Conservation (phyloP, 1,284 basidiomycete genomes). For the Pascua guehoae region DNA sequence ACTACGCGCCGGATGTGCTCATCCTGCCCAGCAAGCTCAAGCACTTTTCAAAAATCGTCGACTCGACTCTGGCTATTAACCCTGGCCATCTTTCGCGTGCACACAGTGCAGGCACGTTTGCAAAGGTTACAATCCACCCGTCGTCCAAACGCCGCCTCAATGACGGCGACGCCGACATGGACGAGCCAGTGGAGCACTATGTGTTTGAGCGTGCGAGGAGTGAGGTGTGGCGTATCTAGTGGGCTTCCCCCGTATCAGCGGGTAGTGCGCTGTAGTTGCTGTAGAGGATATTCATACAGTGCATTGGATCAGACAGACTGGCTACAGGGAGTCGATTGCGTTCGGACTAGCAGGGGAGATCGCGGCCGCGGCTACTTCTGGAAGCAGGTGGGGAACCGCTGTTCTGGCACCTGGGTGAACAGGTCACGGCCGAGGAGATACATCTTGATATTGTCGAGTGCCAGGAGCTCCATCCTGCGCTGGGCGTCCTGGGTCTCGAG, state of each 20-base stretch:
- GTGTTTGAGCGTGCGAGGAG: constrained; percentile 45
- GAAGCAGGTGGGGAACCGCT: constrained; percentile 18
- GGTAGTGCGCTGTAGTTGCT: too few species aligned
- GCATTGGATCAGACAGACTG: too few species aligned
- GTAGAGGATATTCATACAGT: too few species aligned
- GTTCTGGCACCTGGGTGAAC: constrained; percentile 46
- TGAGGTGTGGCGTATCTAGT: constrained; percentile 39
- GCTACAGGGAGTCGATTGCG: too few species aligned
- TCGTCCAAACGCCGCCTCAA: constrained; percentile 23
- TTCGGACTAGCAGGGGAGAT: too few species aligned
- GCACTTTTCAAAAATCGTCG: constrained; percentile 68
- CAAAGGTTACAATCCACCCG: constrained; percentile 46
- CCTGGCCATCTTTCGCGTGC: constrained; percentile 42
- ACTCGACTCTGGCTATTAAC: constrained; percentile 49
- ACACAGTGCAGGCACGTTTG: constrained; percentile 47
- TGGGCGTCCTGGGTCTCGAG: constrained; percentile 79
- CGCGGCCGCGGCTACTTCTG: too few species aligned
- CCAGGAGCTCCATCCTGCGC: constrained; percentile 54
- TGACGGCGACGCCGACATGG: constrained; percentile 18
- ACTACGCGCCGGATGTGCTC: constrained; percentile 69
- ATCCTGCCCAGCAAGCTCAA: constrained; percentile 79
- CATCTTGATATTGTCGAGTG: constrained; percentile 43
- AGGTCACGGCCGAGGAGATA: constrained; percentile 43
- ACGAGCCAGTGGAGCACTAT: constrained; percentile 32
- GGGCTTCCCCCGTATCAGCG: too few species aligned